Evolutionary conservation across 164 flowering plant genomes (phyloP).

Genomic region (Piper betle): DNA sequence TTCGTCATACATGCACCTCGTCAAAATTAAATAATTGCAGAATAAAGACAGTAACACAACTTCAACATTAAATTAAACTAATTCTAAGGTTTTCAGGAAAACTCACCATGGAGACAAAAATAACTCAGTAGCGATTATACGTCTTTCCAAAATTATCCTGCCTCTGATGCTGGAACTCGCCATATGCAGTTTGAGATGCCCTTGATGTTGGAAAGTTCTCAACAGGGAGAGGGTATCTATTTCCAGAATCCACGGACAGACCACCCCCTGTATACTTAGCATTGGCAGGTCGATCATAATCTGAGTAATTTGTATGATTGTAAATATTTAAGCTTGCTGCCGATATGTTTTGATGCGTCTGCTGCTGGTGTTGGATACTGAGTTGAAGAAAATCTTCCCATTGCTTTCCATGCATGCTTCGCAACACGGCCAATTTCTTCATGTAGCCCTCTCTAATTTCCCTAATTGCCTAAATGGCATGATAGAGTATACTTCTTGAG

Average conservation of each 20-base stretch:
- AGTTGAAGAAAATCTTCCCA: slow-evolving; percentile 88
- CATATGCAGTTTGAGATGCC: slow-evolving; percentile 33
- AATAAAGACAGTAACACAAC: neutral
- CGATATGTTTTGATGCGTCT: slow-evolving; percentile 33
- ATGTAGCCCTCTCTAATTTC: slow-evolving; percentile 70
- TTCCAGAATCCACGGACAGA: slow-evolving; percentile 42
- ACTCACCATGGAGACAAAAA: slow-evolving; percentile 33
- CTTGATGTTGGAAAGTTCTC: slow-evolving; percentile 53
- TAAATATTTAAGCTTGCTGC: slow-evolving; percentile 44
- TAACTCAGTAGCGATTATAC: slow-evolving; percentile 52
- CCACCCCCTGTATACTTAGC: slow-evolving; percentile 34
- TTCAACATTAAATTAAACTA: neutral
- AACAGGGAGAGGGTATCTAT: slow-evolving; percentile 37
- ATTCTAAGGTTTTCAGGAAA: slow-evolving; percentile 7
- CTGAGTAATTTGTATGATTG: slow-evolving; percentile 37
- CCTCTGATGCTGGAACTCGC: slow-evolving; percentile 67
- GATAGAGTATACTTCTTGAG: neutral
- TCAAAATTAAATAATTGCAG: neutral
- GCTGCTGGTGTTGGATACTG: slow-evolving; percentile 53
- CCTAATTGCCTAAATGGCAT: slow-evolving; percentile 41
- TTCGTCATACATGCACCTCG: neutral
- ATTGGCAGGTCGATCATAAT: slow-evolving; percentile 38
- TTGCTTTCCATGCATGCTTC: slow-evolving; percentile 59
- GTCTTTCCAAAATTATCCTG: slow-evolving; percentile 59
- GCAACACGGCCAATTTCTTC: slow-evolving; percentile 50